Evolutionary conservation across 192 early-diverging fungal species (phyloP), one percentile per base, ranked within the genome.

Genomic region (Phlyctochytrium planicorne): DNA sequence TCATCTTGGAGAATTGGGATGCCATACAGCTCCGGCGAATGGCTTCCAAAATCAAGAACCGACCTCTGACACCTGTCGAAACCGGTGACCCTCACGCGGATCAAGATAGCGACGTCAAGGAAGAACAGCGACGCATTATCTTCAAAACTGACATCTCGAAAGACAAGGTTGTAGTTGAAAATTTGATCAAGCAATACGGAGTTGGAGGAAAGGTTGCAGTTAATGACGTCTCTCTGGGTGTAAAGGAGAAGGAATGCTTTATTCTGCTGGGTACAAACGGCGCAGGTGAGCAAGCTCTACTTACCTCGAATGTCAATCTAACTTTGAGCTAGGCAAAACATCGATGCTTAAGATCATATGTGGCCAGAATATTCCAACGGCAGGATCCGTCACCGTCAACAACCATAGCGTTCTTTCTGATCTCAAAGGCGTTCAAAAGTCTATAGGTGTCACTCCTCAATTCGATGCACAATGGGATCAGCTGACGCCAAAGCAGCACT

Each of bases 211-310:
- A 70, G 30, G 47, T 53, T 2, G 68, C 68, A 1, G 61, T 70
- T 25, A 63, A 82, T 10, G 71, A 78, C 59, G 52, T 83, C 37
- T 73, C 75, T 36, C 66, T 83, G 16, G 65, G 73, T 17, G 73
- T 83, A 67, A 73, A 71, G 60, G 66, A 62, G 53, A 78, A 78
- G n/a, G 81, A 82, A 55, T 81, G 79, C 67, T 68, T 75, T 60
- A 60, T 59, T 10, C 67, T 88, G 52, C 68, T 87, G 3, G 85
- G 88, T 32, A 80, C 85, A 57, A 88, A 87, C 61, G 84, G 87
- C 17, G 84, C 87, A 29, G 86, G 87, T 34, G 85, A 88, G 65
- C 40, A 50, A n/a, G 55, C 25, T 25, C 25, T 57, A 57, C 6
- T 57, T 57, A 57, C 16, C 25, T 57, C 10, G 20, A 25, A 29